A percentile compares a stretch with the other conserved stretches of the same genome.
Evolutionary conservation across 208 protist genomes (phyloP).

Genomic region (Phytomonas sp.): DNA sequence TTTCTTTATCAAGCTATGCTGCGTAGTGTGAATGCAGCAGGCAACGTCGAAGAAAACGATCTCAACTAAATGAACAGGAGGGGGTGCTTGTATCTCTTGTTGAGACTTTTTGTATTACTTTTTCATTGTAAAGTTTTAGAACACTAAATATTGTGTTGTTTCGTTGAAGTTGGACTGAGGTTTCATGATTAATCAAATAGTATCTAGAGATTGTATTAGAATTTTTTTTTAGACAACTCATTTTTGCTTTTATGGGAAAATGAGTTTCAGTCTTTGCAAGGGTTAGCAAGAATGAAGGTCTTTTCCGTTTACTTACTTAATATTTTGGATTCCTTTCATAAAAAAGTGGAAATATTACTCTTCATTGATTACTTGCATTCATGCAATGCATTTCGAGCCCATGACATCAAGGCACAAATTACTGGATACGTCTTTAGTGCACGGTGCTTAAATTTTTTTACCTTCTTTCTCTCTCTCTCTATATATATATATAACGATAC

Average conservation of each 20-base stretch:
- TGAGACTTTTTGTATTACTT: neutral
- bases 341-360: neutral
- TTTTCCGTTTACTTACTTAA: neutral
- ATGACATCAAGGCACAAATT: neutral
- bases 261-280: neutral
- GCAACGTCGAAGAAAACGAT: neutral
- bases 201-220: neutral
- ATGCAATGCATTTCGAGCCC: neutral
- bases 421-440: neutral
- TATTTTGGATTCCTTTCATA: neutral
- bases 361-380: neutral
- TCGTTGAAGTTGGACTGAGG: neutral
- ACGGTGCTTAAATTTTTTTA: neutral
- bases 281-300: neutral
- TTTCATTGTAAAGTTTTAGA: neutral
- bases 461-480: too few species aligned
- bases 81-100: neutral
- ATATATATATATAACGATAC: neutral
- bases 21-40: neutral
- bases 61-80: neutral
- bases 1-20: neutral
- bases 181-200: neutral
- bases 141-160: neutral
- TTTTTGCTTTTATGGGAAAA: neutral
- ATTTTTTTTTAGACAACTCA: too few species aligned